Evolutionary conservation across 805 yeast genomes (phyloP), one percentile per base, ranked within the genome.

Genomic region (Lipomyces anomalus): DNA sequence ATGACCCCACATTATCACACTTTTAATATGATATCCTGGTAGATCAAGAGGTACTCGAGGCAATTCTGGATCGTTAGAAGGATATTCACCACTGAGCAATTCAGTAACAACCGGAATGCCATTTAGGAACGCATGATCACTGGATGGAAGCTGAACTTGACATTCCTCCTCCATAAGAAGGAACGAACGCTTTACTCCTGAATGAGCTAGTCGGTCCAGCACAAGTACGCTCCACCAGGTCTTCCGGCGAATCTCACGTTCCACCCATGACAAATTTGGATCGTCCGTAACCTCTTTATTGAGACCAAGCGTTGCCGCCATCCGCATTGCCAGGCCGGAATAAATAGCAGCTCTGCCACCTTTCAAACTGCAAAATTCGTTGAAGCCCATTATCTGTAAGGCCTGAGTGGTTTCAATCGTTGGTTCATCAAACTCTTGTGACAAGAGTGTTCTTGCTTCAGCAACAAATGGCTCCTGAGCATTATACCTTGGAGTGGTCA

Each of bases 301-400:
- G 7, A 65, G 52, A 4, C 61, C 58, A 39, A 64, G 43, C 22
- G 61, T 60, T 2, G 60, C 50, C 9, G 67, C 67, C 62, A 62
- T 61, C 3, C 67, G 61, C 45, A 64, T 57, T 5, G 64, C 63
- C 53, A 64, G 50, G 6, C 65, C 62, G 28, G 64, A 58, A 40
- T 61, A 64, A n/a, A 64, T 64, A 50, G 66, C 62, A 11, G 65
- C 61, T 38, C 61, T 56, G n/a, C 61, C 62, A 6, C 66, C 67
- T 21, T 59, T 55, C 38, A 57, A 35, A 6, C 60, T 49, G 41
- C 65, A 63, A 45, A 64, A 64, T 47, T 64, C 68, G 47, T 63
- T 62, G 41, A 65, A 61, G 6, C 63, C 61, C 37, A 64, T 49
- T 23, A 60, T 55, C 21, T 63, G 53, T 35, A 62, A 34, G 2